Conservation (phyloP, 371 early-diverging fungal genomes). For the Mucor lusitanicus region DNA sequence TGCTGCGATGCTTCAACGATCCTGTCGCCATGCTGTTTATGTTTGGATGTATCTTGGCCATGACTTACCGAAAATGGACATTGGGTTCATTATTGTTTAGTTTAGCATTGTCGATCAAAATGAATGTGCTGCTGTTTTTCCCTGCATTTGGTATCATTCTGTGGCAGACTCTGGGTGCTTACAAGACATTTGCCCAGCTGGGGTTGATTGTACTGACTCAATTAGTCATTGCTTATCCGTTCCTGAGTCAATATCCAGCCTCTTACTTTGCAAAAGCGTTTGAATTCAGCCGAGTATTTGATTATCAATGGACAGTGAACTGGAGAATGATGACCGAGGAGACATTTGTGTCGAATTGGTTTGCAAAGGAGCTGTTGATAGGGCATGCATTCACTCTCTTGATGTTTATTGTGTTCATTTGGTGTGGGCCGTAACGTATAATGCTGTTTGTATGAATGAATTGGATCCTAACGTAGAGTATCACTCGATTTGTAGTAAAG, state of each 20-base stretch:
- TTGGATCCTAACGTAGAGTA: background rate
- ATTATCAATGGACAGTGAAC: constrained; percentile 93
- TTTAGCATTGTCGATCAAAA: constrained; percentile 85
- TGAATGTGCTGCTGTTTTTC: constrained; percentile 90
- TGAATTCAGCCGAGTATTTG: constrained; percentile 84
- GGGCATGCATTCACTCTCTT: constrained; percentile 64
- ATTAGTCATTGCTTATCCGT: constrained; percentile 70
- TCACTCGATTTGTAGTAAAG: constrained; percentile 31
- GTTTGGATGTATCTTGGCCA: constrained; percentile 62
- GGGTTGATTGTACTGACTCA: constrained; percentile 56
- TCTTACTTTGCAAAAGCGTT: constrained; percentile 81
- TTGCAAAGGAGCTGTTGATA: constrained; percentile 62
- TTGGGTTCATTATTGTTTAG: constrained; percentile 69
- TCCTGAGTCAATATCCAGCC: constrained; percentile 56
- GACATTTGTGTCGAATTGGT: constrained; percentile 62
- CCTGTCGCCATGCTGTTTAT: constrained; percentile 84
- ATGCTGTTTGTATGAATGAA: background rate
- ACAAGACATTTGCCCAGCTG: constrained; percentile 52
- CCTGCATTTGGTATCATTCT: constrained; percentile 81
- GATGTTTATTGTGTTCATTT: constrained; percentile 55
- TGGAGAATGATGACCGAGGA: constrained; percentile 83
- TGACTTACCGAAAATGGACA: constrained; percentile 56
- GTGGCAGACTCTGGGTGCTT: constrained; percentile 61
- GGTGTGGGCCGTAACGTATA: constrained; percentile 51
- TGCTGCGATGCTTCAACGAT: constrained; percentile 91